Conservation (phyloP, 257 asterid genomes). For the Fraxinus excelsior region DNA sequence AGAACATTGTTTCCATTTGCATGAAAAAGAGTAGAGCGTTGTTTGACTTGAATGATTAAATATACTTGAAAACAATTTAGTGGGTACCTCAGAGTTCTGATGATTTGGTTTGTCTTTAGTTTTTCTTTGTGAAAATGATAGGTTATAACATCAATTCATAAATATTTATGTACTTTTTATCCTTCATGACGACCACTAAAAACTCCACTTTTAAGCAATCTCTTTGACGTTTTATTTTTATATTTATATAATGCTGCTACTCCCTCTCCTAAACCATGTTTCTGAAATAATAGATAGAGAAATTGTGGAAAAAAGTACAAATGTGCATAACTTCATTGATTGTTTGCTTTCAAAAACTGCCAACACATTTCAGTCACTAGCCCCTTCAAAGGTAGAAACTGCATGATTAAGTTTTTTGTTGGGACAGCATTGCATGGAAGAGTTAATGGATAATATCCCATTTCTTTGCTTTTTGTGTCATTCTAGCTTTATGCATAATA, state of each 20-base stretch:
- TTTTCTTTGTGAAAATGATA: not conserved
- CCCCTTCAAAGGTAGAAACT: not conserved
- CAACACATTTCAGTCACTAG: not conserved
- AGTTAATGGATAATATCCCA: slow-evolving; percentile 1
- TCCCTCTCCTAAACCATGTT: not conserved
- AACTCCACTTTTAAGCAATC: not conserved
- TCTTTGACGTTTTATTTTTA: not conserved
- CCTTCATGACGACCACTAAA: not conserved
- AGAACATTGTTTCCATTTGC: not conserved
- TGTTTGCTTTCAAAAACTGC: not conserved
- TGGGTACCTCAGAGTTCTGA: not conserved
- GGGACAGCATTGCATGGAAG: not conserved
- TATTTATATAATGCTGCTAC: not conserved
- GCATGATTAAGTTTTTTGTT: slow-evolving; percentile 5
- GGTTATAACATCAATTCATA: too few relatives aligned
- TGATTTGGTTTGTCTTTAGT: not conserved
- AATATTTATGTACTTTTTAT: too few relatives aligned
- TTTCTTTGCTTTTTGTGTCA: slow-evolving; percentile 2
- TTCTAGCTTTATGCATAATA: slow-evolving; percentile 19
- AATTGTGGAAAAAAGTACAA: not conserved
- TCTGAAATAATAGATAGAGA: not conserved
- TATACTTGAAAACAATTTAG: not conserved
- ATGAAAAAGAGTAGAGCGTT: not conserved
- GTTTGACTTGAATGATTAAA: not conserved
- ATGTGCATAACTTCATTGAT: not conserved